Percentiles rank a stretch among this genome's conserved stretches.
Conservation (phyloP, 116 monocot genomes). For the Cymodocea nodosa region DNA sequence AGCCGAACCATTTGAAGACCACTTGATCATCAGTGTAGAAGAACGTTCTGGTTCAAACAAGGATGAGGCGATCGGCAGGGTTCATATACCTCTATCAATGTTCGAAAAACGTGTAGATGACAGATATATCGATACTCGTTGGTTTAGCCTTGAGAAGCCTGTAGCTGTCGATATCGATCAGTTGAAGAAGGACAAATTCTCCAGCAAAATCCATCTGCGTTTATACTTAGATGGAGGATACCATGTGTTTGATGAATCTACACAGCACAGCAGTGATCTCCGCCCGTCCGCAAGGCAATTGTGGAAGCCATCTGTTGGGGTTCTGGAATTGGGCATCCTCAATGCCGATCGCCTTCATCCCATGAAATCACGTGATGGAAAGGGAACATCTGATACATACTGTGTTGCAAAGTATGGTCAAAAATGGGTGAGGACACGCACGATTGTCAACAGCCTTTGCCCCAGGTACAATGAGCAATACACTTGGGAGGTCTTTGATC, state of each 20-base stretch:
- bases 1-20: slow-evolving; percentile 80
- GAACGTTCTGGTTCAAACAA: slow-evolving; percentile 53
- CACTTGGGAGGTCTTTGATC: slow-evolving; percentile 82
- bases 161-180: slow-evolving; percentile 44
- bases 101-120: slow-evolving; percentile 66
- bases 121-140: slow-evolving; percentile 25
- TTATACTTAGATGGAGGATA: slow-evolving; percentile 75
- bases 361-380: slow-evolving; percentile 59
- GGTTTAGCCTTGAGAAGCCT: slow-evolving; percentile 56
- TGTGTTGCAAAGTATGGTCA: slow-evolving; percentile 83
- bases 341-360: slow-evolving; percentile 46
- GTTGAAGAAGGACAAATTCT: slow-evolving; percentile 65
- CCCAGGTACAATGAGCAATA: slow-evolving; percentile 79
- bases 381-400: slow-evolving; percentile 60
- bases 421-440: slow-evolving; percentile 77
- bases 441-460: slow-evolving; percentile 45
- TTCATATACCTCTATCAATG: slow-evolving; percentile 24
- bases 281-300: slow-evolving; percentile 64
- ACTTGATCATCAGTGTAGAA: slow-evolving; percentile 46
- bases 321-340: slow-evolving; percentile 67
- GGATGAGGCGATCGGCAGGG: slow-evolving; percentile 56
- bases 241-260: slow-evolving; percentile 72
- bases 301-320: slow-evolving; percentile 56
- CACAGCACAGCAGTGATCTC: slow-evolving; percentile 72
- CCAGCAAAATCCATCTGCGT: slow-evolving; percentile 41